Evolutionary conservation across 441 rosid species (phyloP).

Genomic region (Manihot esculenta): DNA sequence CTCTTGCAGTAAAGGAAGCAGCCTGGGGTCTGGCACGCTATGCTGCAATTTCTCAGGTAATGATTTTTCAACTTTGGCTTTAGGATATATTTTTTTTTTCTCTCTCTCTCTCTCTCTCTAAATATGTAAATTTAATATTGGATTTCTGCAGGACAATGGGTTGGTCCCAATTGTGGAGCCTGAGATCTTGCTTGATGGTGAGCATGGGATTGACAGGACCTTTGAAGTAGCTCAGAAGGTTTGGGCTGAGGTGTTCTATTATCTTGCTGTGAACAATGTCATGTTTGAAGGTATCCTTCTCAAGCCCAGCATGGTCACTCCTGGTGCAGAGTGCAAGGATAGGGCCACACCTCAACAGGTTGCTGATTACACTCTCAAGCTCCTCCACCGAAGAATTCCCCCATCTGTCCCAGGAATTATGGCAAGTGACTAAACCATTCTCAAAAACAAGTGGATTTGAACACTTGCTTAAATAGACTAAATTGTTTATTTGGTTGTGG

Average conservation of each 20-base stretch:
- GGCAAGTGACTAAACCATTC: conserved; percentile 37
- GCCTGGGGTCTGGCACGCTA: conserved; percentile 98
- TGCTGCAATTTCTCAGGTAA: conserved; percentile 78
- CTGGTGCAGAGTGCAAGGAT: conserved; percentile 78
- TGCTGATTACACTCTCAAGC: conserved; percentile 82
- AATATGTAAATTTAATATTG: too few species aligned
- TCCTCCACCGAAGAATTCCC: conserved; percentile 67
- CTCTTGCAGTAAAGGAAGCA: conserved; percentile 85
- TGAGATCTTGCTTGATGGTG: conserved; percentile 87
- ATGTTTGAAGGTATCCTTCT: conserved; percentile 84
- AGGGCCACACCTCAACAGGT: conserved; percentile 69
- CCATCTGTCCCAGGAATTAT: conserved; percentile 81
- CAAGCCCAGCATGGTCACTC: conserved; percentile 96
- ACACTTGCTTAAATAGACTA: too few species aligned
- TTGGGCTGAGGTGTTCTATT: conserved; percentile 90
- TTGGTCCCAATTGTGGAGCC: conserved; percentile 91
- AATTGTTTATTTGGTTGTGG: too few species aligned
- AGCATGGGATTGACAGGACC: conserved; percentile 72
- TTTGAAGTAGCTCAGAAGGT: conserved; percentile 80
- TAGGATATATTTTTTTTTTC: conserved; percentile 38
- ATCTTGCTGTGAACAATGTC: conserved; percentile 79
- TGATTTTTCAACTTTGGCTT: not conserved
- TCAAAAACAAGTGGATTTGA: not conserved
- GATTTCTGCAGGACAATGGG: conserved; percentile 63
- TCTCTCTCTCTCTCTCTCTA: too few species aligned